Evolutionary conservation across 1,284 basidiomycete species (phyloP), one percentile per base, ranked within the genome.

Genomic region (Albatrellus sp.): DNA sequence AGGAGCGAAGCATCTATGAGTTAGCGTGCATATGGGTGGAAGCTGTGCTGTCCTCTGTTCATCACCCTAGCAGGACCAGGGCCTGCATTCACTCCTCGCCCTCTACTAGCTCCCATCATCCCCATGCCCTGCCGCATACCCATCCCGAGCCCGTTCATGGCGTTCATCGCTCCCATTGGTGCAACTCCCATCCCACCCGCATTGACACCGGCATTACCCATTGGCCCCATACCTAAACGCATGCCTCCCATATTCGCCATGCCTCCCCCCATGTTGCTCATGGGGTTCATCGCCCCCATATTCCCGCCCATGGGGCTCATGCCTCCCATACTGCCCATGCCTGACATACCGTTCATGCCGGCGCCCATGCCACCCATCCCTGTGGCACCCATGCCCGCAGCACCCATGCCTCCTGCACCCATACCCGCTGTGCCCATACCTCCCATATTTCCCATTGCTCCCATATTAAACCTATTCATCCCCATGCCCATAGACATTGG

Each of bases 11-110:
- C 14, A 29, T 16, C 13, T 28, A 30, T 20, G 11, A 19, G 28
- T 46, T 42, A 69, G 50, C 76, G 69, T 37, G 76, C 68, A 54
- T 79, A 79, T 13, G 76, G 76, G 57, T 79, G 76, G 59, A 72
- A 79, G 38, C 66, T 67, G 50, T 77, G 72, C 50, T 75, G 73
- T 52, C 76, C 76, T 19, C 76, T 69, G 34, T 60, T 69, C 47
- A 67, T 70, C 53, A 70, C 65, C 12, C 76, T 64, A 38, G 69
- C 64, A 14, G 77, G 75, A 9, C 77, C 76, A 10, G 70, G 63
- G 2, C 72, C 72, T n/a, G 67, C 48, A 47, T 64, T 67, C 59
- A 66, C 62, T 55, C 45, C 64, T 51, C 40, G 57, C 52, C 29
- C 57, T 46, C 43, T 40, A 32, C 47, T 53, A 31, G 52, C 53